Evolutionary conservation across 2,329 filamentous ascomycete genomes (phyloP).

Genomic region (Thelonectria rubi): DNA sequence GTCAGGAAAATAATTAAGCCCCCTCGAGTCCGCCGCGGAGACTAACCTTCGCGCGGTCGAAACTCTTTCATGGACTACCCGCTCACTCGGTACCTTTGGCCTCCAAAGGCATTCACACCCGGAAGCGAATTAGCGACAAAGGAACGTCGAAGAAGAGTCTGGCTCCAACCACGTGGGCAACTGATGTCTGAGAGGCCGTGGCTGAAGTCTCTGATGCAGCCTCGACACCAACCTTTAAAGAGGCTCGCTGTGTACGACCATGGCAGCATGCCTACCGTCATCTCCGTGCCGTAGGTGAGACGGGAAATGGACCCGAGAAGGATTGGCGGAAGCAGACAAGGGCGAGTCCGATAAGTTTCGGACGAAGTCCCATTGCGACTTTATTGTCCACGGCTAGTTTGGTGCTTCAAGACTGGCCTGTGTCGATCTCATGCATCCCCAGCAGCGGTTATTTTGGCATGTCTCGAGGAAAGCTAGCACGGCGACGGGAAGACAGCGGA

Average conservation of each 20-base stretch:
- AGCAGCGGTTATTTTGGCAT: too few relatives aligned
- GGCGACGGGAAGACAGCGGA: neutral
- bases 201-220: neutral
- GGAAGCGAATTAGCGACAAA: neutral
- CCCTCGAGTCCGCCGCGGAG: slow-evolving; percentile 6
- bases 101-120: neutral
- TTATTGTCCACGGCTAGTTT: neutral
- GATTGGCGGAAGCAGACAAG: neutral
- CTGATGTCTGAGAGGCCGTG: neutral
- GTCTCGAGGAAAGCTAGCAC: too few relatives aligned
- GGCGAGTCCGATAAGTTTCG: slow-evolving; percentile 1
- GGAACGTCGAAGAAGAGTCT: too few relatives aligned
- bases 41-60: slow-evolving; percentile 5
- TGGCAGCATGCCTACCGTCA: neutral
- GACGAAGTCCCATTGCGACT: neutral
- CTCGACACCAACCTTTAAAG: neutral
- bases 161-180: too few relatives aligned
- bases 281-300: neutral
- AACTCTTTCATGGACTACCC: slow-evolving; percentile 4
- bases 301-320: neutral
- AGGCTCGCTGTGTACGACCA: too few relatives aligned
- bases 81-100: neutral
- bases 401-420: neutral
- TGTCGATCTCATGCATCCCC: neutral
- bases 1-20: slow-evolving; percentile 1